Base-by-base conservation (phyloP, 306 rosid species). In the Inga oerstediana region DNA sequence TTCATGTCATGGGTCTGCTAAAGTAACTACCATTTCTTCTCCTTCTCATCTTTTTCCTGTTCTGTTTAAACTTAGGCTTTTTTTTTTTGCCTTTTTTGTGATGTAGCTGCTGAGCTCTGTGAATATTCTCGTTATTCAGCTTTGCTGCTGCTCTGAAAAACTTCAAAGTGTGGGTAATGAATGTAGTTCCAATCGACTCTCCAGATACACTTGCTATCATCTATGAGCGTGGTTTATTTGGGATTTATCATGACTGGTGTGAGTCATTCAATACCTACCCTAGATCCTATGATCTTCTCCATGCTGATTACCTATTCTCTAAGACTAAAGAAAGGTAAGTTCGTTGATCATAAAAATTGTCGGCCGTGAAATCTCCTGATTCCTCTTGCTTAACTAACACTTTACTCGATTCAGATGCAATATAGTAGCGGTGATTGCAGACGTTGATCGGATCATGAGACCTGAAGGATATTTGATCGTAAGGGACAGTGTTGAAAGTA, bases 161-260 rank as follows among this genome's bases (percentile, higher is more conserved):
- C 72, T 52, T 92, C 48, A 90, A 84, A 77, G 76, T 94, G 13
- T 94, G 98, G 98, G 97, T 92, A 52, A 90, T 94, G 97, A 94
- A 94, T 86, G 97, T 94, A 58, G 94, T 94, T 70, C 91, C 91
- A 9, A 78, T 88, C 15, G 94, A 89, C 62, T 85, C 93, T 80
- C 90, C 90, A 3, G 93, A 94, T 86, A 94, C 98, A 19, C 89
- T 94, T 69, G 86, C 94, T 39, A 84, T 90, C 83, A 92, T 94
- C 61, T 92, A 84, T 45, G 98, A 94, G 87, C 98, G 97, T 20
- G 98, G 98, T 72, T 84, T 94, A 75, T 78, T 89, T 19, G 98
- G 98, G 43, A 87, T 94, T 27, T 94, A 94, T 81, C 98, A 94
- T 65, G 94, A 94, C 76, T 94, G 98, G 98, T 92, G 98, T 34